Evolutionary conservation across 495 filamentous ascomycete species (phyloP).

Genomic region (Zalerion maritima): DNA sequence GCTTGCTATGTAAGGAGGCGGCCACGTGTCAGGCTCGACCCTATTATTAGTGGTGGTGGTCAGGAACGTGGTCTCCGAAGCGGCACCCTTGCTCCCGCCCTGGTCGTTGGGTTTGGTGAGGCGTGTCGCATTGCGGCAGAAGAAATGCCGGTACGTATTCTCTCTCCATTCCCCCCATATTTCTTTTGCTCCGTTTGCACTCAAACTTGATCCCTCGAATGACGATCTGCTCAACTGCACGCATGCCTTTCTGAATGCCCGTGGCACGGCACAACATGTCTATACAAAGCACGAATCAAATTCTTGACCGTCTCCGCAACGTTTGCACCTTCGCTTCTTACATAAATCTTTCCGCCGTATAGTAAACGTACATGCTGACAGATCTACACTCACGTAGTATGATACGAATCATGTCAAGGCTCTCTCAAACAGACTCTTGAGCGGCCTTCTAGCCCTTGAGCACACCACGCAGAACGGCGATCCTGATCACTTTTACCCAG

Average conservation of each 20-base stretch:
- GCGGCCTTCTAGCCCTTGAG: slow-evolving; percentile 73
- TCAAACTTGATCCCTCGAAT: slow-evolving; percentile 17
- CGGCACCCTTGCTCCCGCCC: slow-evolving; percentile 78
- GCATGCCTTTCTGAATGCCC: slow-evolving; percentile 48
- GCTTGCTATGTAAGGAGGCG: slow-evolving; percentile 89
- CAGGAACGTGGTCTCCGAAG: slow-evolving; percentile 90
- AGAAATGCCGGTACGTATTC: slow-evolving; percentile 65
- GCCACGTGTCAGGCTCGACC: slow-evolving; percentile 85
- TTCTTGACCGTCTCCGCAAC: slow-evolving; percentile 4
- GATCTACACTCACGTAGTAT: slow-evolving; percentile 46
- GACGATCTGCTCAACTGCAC: slow-evolving; percentile 61
- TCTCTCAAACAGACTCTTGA: slow-evolving; percentile 69
- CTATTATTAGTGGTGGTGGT: slow-evolving; percentile 89
- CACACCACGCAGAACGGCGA: slow-evolving; percentile 89
- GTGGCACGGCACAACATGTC: slow-evolving; percentile 34
- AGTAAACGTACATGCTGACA: too few species aligned
- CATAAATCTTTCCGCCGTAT: neutral
- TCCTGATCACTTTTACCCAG: slow-evolving; percentile 70
- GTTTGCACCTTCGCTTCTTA: slow-evolving; percentile 2
- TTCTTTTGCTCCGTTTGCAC: slow-evolving; percentile 5
- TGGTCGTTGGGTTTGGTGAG: slow-evolving; percentile 88
- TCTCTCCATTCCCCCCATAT: slow-evolving; percentile 3
- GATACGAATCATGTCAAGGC: slow-evolving; percentile 69
- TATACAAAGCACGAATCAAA: slow-evolving; percentile 39
- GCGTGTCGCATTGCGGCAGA: slow-evolving; percentile 81